Evolutionary conservation across 1,284 basidiomycete species (phyloP).

Genomic region (Cryptococcus sp.): DNA sequence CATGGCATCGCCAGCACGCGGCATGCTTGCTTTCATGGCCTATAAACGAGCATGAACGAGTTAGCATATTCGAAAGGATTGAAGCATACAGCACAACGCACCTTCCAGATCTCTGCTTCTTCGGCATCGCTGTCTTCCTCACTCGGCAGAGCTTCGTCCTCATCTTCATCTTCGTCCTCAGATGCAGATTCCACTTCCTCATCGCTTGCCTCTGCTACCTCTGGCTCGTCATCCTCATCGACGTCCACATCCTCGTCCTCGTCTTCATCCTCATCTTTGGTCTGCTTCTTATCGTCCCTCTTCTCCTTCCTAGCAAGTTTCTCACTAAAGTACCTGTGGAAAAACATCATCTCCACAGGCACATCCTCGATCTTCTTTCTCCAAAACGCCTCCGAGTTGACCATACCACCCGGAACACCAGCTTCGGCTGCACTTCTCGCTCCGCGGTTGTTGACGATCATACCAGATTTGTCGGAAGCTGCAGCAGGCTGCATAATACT

Average conservation of each 20-base stretch:
- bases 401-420: conserved; percentile 50
- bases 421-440: conserved; percentile 54
- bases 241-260: conserved; percentile 34
- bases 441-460: conserved; percentile 70
- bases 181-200: conserved; percentile 30
- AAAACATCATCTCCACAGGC: conserved; percentile 73
- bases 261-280: conserved; percentile 38
- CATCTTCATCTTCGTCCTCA: conserved; percentile 43
- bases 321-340: conserved; percentile 58
- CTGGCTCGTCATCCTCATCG: conserved; percentile 41
- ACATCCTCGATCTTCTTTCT: conserved; percentile 71
- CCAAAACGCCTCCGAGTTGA: conserved; percentile 81
- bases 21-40: conserved; percentile 83
- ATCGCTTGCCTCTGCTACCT: conserved; percentile 37
- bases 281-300: conserved; percentile 57
- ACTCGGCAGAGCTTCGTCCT: conserved; percentile 34
- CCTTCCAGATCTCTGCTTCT: conserved; percentile 81
- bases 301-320: conserved; percentile 59
- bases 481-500: conserved; percentile 96
- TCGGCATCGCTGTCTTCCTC: conserved; percentile 58
- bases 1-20: conserved; percentile 58
- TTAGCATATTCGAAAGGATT: not conserved
- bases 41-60: conserved; percentile 40
- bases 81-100: conserved; percentile 44
- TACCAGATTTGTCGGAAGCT: conserved; percentile 61